Evolutionary conservation across 176 grass and related monocot genomes (phyloP).

Genomic region (Carex pumila): DNA sequence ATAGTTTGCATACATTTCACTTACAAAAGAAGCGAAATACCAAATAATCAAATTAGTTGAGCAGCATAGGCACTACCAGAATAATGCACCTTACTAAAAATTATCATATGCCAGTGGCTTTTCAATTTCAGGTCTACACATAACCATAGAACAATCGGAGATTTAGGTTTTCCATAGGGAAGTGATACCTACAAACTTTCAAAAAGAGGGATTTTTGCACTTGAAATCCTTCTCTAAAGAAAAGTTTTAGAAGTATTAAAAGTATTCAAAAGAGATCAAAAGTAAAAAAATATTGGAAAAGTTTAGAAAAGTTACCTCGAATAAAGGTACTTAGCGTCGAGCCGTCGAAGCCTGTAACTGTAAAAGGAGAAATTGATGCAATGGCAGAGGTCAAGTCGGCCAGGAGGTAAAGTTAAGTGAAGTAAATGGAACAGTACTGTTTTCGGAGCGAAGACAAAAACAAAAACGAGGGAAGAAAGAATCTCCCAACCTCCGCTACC

Average conservation of each 20-base stretch:
- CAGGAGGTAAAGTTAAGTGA: neutral
- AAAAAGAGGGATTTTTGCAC: neutral
- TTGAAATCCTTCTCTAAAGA: neutral
- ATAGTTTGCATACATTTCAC: neutral
- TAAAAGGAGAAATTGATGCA: neutral
- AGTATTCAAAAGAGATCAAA: neutral
- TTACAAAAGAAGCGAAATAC: neutral
- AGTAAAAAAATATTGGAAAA: neutral
- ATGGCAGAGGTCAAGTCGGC: neutral
- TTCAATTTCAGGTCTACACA: conserved; percentile 1
- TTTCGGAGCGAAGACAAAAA: neutral
- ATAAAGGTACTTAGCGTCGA: neutral
- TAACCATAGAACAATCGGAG: neutral
- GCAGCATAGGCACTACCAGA: neutral
- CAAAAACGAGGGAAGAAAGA: neutral
- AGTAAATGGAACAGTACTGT: neutral
- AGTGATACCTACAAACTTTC: neutral
- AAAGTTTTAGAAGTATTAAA: neutral
- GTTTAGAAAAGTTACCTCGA: neutral
- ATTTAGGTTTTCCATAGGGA: conserved; percentile 2
- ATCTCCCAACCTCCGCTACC: neutral
- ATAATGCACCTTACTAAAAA: neutral
- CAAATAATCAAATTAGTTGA: neutral
- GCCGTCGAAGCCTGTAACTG: too few species aligned
- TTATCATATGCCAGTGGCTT: neutral